phyloP scores from a whole-genome alignment of 2,329 filamentous ascomycete species.

The Cladosporium sp. region DNA sequence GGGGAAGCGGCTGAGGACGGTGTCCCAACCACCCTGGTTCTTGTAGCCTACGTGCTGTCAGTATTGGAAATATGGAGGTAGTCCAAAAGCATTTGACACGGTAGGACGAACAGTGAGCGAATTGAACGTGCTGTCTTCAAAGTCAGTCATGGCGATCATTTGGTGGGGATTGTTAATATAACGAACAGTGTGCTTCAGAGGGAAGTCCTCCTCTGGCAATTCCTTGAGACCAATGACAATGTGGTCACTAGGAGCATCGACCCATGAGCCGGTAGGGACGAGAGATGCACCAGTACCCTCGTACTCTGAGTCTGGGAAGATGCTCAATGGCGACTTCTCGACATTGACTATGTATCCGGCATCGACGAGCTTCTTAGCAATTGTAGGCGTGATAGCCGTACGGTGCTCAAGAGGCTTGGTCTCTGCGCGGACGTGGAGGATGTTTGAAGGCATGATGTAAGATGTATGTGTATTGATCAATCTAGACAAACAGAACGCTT shows the following conservation, averaged over 20 bases:
- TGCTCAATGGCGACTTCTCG: constrained; percentile 41
- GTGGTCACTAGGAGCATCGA: constrained; percentile 42
- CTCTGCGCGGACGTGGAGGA: constrained; percentile 37
- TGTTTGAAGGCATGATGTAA: constrained; percentile 30
- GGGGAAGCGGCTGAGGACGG: constrained; percentile 75
- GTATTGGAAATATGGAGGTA: not conserved
- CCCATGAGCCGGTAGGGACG: constrained; percentile 44
- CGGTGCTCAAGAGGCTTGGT: constrained; percentile 42
- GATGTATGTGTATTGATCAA: not conserved
- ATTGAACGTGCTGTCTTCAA: constrained; percentile 36
- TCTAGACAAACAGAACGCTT: not conserved
- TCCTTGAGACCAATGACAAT: constrained; percentile 46
- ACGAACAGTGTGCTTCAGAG: constrained; percentile 64
- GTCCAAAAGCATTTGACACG: too few species aligned
- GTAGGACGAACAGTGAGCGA: constrained; percentile 36
- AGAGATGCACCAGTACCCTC: constrained; percentile 42
- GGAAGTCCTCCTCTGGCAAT: constrained; percentile 57
- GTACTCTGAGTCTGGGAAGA: constrained; percentile 44
- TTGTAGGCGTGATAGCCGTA: constrained; percentile 40
- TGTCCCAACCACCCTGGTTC: constrained; percentile 72
- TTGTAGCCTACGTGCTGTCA: constrained; percentile 36
- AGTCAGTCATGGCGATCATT: not conserved
- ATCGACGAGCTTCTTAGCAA: constrained; percentile 43
- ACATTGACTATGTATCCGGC: constrained; percentile 44
- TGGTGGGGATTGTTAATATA: not conserved